Evolutionary conservation across 1,139 yeast genomes (phyloP), one percentile per base, ranked within the genome.

Genomic region (Geotrichum aggregatum): DNA sequence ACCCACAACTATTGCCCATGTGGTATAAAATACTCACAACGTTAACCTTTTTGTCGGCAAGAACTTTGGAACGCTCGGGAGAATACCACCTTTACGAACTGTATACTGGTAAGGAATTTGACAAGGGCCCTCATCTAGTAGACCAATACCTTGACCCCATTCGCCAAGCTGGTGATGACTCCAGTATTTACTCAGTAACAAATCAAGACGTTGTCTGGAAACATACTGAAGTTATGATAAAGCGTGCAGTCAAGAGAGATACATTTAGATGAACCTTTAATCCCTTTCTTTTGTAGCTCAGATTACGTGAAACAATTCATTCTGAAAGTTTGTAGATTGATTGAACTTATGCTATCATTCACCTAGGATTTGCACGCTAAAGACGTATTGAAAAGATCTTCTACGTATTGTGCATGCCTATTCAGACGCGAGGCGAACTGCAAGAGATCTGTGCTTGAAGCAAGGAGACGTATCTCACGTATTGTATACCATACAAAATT

Each of bases 161-260:
- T 28, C 48, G 43, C 43, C 58, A 46, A 28, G 54, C 49, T 38
- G 39, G 49, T 13, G 52, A 50, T 36, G 24, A 30, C 19, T 36
- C 47, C 6, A 56, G 58, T 44, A 58, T 59, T 16, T 59, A 49
- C 43, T 47, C 61, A 19, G 24, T 54, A 1, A 52, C 54, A 24
- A 58, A 60, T 16, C 65, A 62, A 53, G 65, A 64, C 16, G 58
- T 49, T 49, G 60, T 62, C 13, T 64, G 66, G 66, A 44, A 53
- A 13, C 66, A 63, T 40, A 62, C 66, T 11, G 60, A 61, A 54
- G 61, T 59, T 22, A 43, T 56, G 44, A 59, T 60, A 40, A 49
- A 54, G 24, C 33, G 47, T 1, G 61, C 58, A 19, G 38, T 36
- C 28, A 35, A 39, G 14, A 43, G 31, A 16, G 52, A 49, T 24